Evolutionary conservation across 331 rosid species (phyloP).

Genomic region (Quercus lobata): DNA sequence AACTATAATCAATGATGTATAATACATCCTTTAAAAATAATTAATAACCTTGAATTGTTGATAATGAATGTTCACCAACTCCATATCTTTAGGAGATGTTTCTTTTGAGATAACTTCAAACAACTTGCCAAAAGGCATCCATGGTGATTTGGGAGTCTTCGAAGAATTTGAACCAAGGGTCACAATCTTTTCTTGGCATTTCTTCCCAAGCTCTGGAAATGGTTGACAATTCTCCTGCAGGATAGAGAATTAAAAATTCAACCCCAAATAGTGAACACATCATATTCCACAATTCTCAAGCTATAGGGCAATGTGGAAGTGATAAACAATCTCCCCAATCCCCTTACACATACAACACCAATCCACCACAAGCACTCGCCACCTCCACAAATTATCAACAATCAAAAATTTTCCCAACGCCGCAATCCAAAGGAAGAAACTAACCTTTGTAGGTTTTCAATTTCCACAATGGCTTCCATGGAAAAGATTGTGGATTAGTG

Average conservation of each 20-base stretch:
- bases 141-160: constrained; percentile 66
- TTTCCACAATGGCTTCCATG: too few relatives aligned
- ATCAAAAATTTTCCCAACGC: too few relatives aligned
- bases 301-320: too few relatives aligned
- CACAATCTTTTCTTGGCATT: constrained; percentile 32
- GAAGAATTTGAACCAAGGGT: constrained; percentile 27
- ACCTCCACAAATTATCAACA: too few relatives aligned
- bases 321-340: too few relatives aligned
- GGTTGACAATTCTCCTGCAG: constrained; percentile 27
- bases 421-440: too few relatives aligned
- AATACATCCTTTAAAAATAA: neutral
- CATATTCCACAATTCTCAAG: too few relatives aligned
- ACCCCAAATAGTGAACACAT: too few relatives aligned
- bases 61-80: constrained; percentile 42
- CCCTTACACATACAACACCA: too few relatives aligned
- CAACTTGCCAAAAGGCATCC: constrained; percentile 72
- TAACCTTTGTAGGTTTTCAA: too few relatives aligned
- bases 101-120: constrained; percentile 55
- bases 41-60: constrained; percentile 44
- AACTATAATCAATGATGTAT: neutral
- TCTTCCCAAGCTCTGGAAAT: constrained; percentile 16
- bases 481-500: too few relatives aligned
- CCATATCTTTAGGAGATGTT: constrained; percentile 47
- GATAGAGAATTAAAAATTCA: neutral
- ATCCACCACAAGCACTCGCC: too few relatives aligned